Evolutionary conservation across 345 rosid species (phyloP).

Genomic region (Dovyalis caffra): DNA sequence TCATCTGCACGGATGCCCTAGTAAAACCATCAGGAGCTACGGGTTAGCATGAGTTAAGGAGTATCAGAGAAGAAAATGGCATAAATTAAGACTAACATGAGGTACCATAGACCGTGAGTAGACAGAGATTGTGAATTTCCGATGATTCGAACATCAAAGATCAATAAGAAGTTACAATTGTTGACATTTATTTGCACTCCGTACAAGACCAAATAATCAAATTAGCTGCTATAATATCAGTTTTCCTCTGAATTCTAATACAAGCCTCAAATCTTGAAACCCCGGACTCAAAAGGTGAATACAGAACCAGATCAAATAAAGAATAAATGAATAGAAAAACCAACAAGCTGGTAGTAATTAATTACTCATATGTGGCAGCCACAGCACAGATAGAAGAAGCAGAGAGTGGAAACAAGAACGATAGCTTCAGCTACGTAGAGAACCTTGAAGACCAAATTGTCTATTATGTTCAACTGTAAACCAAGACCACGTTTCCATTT

Average conservation of each 20-base stretch:
- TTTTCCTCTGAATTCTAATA: neutral
- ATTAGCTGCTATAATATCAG: too few relatives aligned
- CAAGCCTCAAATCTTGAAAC: neutral
- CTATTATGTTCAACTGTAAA: slow-evolving; percentile 27
- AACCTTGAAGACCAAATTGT: slow-evolving; percentile 48
- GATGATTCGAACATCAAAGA: too few relatives aligned
- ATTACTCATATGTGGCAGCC: slow-evolving; percentile 57
- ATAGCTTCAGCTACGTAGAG: slow-evolving; percentile 57
- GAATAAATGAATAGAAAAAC: neutral
- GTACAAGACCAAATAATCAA: too few relatives aligned
- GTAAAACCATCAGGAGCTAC: too few relatives aligned
- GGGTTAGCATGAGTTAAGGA: too few relatives aligned
- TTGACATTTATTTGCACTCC: too few relatives aligned
- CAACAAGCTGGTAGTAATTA: neutral
- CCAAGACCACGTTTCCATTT: slow-evolving; percentile 14
- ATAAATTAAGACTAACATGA: too few relatives aligned
- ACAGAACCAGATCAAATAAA: neutral
- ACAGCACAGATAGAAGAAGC: slow-evolving; percentile 73
- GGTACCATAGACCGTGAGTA: too few relatives aligned
- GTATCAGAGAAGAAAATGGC: too few relatives aligned
- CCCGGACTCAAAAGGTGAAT: neutral
- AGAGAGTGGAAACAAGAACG: slow-evolving; percentile 62
- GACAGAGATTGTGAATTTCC: too few relatives aligned
- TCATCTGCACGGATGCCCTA: too few relatives aligned
- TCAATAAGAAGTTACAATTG: too few relatives aligned